Percentiles rank a stretch among this genome's conserved stretches.
Conservation (phyloP, 768 basidiomycete genomes). For the Calocybe gangraenosa region DNA sequence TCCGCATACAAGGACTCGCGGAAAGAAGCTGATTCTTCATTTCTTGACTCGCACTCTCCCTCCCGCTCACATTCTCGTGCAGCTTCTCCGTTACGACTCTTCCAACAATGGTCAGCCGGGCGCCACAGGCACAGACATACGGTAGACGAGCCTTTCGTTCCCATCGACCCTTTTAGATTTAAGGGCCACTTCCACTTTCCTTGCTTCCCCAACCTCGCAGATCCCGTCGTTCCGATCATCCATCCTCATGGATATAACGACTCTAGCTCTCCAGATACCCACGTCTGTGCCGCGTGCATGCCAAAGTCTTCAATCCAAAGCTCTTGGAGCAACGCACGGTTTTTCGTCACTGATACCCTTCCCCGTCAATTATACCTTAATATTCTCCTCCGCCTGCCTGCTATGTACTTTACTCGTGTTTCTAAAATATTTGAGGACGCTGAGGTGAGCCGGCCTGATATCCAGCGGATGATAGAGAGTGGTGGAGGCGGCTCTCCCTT, state of each 20-base stretch:
- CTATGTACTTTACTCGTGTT: slow-evolving; percentile 77
- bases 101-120: slow-evolving; percentile 48
- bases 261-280: slow-evolving; percentile 4
- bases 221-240: background rate
- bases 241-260: slow-evolving; percentile 3
- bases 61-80: slow-evolving; percentile 51
- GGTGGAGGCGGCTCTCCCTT: slow-evolving; percentile 13
- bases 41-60: slow-evolving; percentile 36
- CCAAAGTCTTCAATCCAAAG: slow-evolving; percentile 1
- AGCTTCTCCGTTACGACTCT: slow-evolving; percentile 55
- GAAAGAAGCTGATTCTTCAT: slow-evolving; percentile 19
- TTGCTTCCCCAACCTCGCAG: slow-evolving; percentile 4
- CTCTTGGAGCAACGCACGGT: slow-evolving; percentile 8
- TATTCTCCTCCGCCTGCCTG: slow-evolving; percentile 63
- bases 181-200: slow-evolving; percentile 19
- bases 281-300: slow-evolving; percentile 9
- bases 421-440: slow-evolving; percentile 74
- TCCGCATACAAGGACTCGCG: slow-evolving; percentile 21
- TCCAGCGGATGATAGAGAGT: slow-evolving; percentile 43
- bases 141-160: slow-evolving; percentile 52
- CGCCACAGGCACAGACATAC: slow-evolving; percentile 40
- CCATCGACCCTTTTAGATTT: slow-evolving; percentile 48
- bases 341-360: slow-evolving; percentile 27
- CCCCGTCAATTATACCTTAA: slow-evolving; percentile 28
- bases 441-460: slow-evolving; percentile 71